Evolutionary conservation across 306 rosid species (phyloP).

Genomic region (Gastrolobium bilobum): DNA sequence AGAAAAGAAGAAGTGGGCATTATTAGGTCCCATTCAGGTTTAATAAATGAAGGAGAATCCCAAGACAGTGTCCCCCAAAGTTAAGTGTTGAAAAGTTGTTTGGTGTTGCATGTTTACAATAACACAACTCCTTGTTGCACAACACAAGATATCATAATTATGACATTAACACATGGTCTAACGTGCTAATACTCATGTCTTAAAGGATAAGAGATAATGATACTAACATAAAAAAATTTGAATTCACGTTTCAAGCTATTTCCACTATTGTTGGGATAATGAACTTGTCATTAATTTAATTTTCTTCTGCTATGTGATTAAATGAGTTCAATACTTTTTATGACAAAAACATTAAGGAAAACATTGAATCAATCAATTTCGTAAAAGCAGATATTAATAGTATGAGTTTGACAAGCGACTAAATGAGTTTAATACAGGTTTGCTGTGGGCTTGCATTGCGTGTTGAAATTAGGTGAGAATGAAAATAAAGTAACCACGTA

Average conservation of each 20-base stretch:
- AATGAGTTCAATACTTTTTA: background rate
- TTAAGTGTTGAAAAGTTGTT: background rate
- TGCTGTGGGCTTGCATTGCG: background rate
- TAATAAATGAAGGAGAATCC: constrained; percentile 6
- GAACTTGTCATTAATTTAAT: background rate
- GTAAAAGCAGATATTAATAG: background rate
- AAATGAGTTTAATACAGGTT: background rate
- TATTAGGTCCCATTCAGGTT: background rate
- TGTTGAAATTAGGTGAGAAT: too few species aligned
- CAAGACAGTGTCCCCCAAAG: too few species aligned
- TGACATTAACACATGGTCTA: constrained; percentile 23
- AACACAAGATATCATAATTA: constrained; percentile 35
- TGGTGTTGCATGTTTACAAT: background rate
- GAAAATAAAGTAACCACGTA: too few species aligned
- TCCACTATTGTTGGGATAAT: background rate
- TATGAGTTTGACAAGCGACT: background rate
- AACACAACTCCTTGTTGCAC: constrained; percentile 8
- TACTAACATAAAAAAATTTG: background rate
- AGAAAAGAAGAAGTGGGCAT: constrained; percentile 20
- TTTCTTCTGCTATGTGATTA: background rate
- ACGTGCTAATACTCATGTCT: constrained; percentile 31
- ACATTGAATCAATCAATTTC: background rate
- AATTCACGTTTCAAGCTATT: constrained; percentile 10
- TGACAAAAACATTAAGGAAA: background rate
- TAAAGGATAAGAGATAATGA: constrained; percentile 38